phyloP scores from a whole-genome alignment of 2,329 filamentous ascomycete species.

The Diaporthe amygdali region DNA sequence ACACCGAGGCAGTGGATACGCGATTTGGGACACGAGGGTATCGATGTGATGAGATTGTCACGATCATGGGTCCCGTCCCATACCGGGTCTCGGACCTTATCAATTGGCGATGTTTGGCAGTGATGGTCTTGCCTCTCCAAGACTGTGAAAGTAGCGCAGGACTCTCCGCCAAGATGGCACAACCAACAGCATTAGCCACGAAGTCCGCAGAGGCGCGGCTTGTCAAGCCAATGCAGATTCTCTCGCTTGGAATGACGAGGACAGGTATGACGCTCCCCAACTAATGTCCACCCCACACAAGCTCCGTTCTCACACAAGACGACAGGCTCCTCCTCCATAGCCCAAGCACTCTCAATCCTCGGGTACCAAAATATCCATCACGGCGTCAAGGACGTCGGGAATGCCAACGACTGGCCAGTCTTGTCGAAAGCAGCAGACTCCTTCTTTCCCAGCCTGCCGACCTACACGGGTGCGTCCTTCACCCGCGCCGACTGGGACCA shows the following conservation, averaged over 20 bases:
- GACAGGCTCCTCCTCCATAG: neutral
- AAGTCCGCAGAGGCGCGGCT: neutral
- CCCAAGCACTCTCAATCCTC: conserved; percentile 5
- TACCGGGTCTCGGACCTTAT: neutral
- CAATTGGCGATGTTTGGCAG: neutral
- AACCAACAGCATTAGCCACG: neutral
- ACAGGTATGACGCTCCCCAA: neutral
- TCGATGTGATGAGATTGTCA: neutral
- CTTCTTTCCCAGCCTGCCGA: conserved; percentile 19
- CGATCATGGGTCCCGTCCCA: neutral
- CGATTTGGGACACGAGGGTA: neutral
- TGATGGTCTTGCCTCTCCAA: neutral
- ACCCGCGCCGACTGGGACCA: conserved; percentile 21
- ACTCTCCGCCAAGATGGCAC: neutral
- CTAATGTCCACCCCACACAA: neutral
- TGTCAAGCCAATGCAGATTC: neutral
- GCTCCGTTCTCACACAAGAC: neutral
- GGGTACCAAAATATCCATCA: conserved; percentile 19
- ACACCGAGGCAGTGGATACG: neutral
- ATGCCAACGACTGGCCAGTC: conserved; percentile 21
- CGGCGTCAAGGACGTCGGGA: conserved; percentile 18
- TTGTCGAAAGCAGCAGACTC: conserved; percentile 20
- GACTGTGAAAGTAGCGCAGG: neutral
- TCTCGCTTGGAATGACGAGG: neutral
- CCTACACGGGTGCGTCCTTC: conserved; percentile 13